Evolutionary conservation across 805 yeast genomes (phyloP).

Genomic region (Kodamaea hsintzibuensis): DNA sequence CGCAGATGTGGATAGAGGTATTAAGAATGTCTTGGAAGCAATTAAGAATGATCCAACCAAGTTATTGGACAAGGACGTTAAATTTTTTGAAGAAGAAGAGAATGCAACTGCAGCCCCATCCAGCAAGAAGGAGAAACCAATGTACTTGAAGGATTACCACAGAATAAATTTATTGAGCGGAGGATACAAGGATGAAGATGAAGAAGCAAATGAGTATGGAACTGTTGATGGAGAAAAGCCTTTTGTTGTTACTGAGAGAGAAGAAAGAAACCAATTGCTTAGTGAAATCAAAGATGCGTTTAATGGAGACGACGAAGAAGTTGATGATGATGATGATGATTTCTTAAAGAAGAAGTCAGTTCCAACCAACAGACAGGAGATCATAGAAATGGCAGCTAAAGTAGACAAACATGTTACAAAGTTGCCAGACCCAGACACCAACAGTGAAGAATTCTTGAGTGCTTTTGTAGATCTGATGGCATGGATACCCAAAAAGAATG

Average conservation of each 20-base stretch:
- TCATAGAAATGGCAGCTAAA: conserved; percentile 8
- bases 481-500: conserved; percentile 80
- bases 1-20: conserved; percentile 79
- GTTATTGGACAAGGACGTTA: conserved; percentile 65
- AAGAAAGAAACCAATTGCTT: conserved; percentile 71
- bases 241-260: conserved; percentile 71
- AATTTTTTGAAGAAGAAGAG: conserved; percentile 68
- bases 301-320: conserved; percentile 40
- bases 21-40: conserved; percentile 68
- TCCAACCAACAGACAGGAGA: conserved; percentile 8
- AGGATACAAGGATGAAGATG: conserved; percentile 52
- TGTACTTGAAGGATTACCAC: conserved; percentile 90
- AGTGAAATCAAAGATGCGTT: conserved; percentile 76
- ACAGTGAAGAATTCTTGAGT: conserved; percentile 69
- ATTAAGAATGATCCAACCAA: conserved; percentile 65
- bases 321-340: conserved; percentile 44
- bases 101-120: conserved; percentile 13
- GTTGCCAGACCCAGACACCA: conserved; percentile 59
- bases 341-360: conserved; percentile 60
- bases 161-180: conserved; percentile 79
- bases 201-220: conserved; percentile 34
- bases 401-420: conserved; percentile 22
- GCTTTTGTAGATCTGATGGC: conserved; percentile 77
- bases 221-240: conserved; percentile 62
- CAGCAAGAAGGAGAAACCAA: conserved; percentile 53